Conservation (phyloP, 495 filamentous ascomycete species). For the Penicillium robsamsonii region DNA sequence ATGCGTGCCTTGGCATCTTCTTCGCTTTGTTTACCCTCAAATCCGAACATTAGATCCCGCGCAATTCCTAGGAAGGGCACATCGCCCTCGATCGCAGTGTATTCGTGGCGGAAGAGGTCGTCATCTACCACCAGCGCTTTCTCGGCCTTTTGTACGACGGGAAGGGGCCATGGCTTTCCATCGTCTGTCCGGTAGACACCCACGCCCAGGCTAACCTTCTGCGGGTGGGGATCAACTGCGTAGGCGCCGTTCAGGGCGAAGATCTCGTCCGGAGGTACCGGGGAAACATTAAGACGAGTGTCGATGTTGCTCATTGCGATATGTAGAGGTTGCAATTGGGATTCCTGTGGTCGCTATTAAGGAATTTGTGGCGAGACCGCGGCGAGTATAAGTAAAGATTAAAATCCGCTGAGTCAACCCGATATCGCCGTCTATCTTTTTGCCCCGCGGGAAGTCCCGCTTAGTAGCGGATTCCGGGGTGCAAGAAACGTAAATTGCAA, state of each 20-base stretch:
- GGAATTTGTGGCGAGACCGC: constrained; percentile 4
- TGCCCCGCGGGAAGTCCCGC: constrained; percentile 29
- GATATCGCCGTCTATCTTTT: constrained; percentile 28
- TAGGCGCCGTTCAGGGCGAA: constrained; percentile 48
- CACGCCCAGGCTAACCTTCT: constrained; percentile 50
- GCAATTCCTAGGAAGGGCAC: constrained; percentile 41
- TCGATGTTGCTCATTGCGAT: constrained; percentile 35
- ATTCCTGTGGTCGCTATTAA: constrained; percentile 3
- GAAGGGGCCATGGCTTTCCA: constrained; percentile 52
- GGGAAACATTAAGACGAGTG: constrained; percentile 34
- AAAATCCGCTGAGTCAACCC: constrained; percentile 30
- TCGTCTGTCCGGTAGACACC: constrained; percentile 54
- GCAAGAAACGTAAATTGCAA: constrained; percentile 3
- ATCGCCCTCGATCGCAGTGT: constrained; percentile 50
- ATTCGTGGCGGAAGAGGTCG: constrained; percentile 46
- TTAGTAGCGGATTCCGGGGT: constrained; percentile 23
- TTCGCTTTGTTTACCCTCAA: constrained; percentile 32
- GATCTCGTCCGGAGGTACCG: constrained; percentile 49
- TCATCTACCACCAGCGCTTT: constrained; percentile 37
- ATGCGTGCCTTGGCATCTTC: constrained; percentile 39
- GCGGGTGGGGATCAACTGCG: constrained; percentile 38
- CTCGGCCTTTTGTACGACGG: constrained; percentile 47
- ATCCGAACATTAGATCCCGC: constrained; percentile 49
- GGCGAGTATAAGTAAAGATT: constrained; percentile 14
- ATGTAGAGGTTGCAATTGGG: constrained; percentile 2